phyloP scores from a whole-genome alignment of 768 basidiomycete species.

The Mycena indigotica region DNA sequence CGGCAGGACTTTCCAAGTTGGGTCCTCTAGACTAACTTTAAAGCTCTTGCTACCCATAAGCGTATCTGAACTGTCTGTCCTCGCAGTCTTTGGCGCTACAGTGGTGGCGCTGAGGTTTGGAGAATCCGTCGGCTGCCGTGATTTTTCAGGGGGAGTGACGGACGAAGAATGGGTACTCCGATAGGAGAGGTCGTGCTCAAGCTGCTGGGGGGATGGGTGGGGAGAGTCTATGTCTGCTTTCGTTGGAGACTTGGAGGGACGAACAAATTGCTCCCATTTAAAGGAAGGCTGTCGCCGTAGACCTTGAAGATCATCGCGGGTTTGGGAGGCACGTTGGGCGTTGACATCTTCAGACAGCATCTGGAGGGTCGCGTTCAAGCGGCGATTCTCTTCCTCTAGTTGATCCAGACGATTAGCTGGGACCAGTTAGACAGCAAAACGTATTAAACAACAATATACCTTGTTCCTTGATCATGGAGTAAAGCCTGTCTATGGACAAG shows the following conservation, averaged over 20 bases:
- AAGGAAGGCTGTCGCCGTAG: slow-evolving; percentile 78
- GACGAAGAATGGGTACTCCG: slow-evolving; percentile 30
- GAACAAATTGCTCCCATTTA: slow-evolving; percentile 85
- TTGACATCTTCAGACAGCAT: slow-evolving; percentile 69
- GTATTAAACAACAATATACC: slow-evolving; percentile 58
- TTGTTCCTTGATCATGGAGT: slow-evolving; percentile 72
- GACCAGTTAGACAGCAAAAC: no score
- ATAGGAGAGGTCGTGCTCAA: slow-evolving; percentile 66
- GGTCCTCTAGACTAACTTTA: slow-evolving; percentile 96
- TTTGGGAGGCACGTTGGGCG: slow-evolving; percentile 39
- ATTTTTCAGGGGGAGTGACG: slow-evolving; percentile 15
- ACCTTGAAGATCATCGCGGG: slow-evolving; percentile 23
- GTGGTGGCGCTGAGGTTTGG: slow-evolving; percentile 31
- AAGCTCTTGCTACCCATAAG: slow-evolving; percentile 78
- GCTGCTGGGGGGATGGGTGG: slow-evolving; percentile 74
- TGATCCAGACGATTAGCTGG: slow-evolving; percentile 67
- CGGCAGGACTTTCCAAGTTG: slow-evolving; percentile 97
- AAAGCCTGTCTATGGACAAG: slow-evolving; percentile 66
- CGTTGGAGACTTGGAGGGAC: slow-evolving; percentile 79
- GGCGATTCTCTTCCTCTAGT: slow-evolving; percentile 80
- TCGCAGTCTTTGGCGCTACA: slow-evolving; percentile 46
- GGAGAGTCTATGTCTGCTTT: slow-evolving; percentile 78
- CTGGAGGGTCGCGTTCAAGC: slow-evolving; percentile 63
- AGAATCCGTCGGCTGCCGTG: slow-evolving; percentile 32
- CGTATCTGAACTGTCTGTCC: slow-evolving; percentile 73